Conservation (phyloP, 1,139 yeast genomes). For the Saccharomycopsis crataegensis region DNA sequence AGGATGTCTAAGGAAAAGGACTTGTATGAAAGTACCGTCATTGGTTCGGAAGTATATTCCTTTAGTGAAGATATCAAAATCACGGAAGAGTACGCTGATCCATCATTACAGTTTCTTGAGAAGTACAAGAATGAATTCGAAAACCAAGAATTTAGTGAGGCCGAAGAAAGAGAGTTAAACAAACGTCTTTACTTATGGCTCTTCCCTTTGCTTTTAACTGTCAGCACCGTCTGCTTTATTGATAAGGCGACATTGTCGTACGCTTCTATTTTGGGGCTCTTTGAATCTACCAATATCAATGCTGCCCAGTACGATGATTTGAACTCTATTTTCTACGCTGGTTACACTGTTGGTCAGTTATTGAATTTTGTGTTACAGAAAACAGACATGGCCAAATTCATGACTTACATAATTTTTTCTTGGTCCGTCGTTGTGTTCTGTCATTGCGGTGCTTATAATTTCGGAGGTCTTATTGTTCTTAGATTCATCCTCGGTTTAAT, state of each 20-base stretch:
- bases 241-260: constrained; percentile 40
- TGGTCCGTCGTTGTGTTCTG: constrained; percentile 30
- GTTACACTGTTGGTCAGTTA: constrained; percentile 34
- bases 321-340: constrained; percentile 39
- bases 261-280: constrained; percentile 39
- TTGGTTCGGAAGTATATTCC: too few relatives aligned
- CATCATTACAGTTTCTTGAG: constrained; percentile 29
- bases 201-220: constrained; percentile 28
- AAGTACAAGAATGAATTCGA: constrained; percentile 21
- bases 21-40: too few relatives aligned
- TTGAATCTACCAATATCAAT: constrained; percentile 35
- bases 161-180: constrained; percentile 28
- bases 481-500: constrained; percentile 32
- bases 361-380: constrained; percentile 32
- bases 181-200: constrained; percentile 28
- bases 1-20: too few relatives aligned
- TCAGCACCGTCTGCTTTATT: constrained; percentile 34
- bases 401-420: constrained; percentile 25
- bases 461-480: constrained; percentile 30
- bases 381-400: constrained; percentile 29
- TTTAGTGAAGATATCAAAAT: too few relatives aligned
- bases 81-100: constrained; percentile 28
- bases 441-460: constrained; percentile 29
- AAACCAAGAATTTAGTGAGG: constrained; percentile 26
- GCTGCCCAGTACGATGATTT: constrained; percentile 32